Base-by-base conservation (phyloP, 345 rosid species). In the Populus deltoides region DNA sequence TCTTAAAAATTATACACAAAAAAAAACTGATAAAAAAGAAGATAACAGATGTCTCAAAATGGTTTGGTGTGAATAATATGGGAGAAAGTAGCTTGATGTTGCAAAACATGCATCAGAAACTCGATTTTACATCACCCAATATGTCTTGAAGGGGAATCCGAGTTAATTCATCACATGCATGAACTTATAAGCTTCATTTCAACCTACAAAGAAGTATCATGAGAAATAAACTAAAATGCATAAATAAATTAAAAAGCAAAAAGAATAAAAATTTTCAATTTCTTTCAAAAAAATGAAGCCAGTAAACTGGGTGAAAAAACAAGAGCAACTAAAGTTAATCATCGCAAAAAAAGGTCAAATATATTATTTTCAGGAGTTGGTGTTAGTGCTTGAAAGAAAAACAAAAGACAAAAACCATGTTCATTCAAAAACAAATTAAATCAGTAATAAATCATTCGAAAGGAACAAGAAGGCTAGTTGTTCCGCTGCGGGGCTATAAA, bases 121-220 rank as follows among this genome's bases (percentile, higher is more conserved):
- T 87, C 90, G 87, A 76, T 83, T 86, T 83, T 77, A 69, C 90
- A 92, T 87, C 92, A 84, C 75, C 83, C 90, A 82, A 25, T 20
- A 76, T 59, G 86, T 89, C 88, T 62, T 82, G 90, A 86, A 84
- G 86, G 88, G 87, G 88, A 90, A 90, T 90, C 92, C 86, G 84
- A 90, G 89, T 81, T 74, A 59, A 80, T 22, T 86, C 90, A 72
- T 88, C 92, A 86, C 63, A 59, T 85, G 86, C 89, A 70, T 0
- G 3, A 22, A 31, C 10, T 22, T 20, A 29, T 6, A 67, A 10
- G 51, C 41, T 27, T 71, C 6, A 20, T 31, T 8, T 25, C 17
- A 47, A 1, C 12, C 8, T 33, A 63, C 6, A 1, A 4, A 27
- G 33, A 49, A 24, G 3, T n/a, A n/a, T n/a, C 29, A n/a, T 24